phyloP scores from a whole-genome alignment of 805 yeast genomes.

The Lipomyces spencermartinsiae region DNA sequence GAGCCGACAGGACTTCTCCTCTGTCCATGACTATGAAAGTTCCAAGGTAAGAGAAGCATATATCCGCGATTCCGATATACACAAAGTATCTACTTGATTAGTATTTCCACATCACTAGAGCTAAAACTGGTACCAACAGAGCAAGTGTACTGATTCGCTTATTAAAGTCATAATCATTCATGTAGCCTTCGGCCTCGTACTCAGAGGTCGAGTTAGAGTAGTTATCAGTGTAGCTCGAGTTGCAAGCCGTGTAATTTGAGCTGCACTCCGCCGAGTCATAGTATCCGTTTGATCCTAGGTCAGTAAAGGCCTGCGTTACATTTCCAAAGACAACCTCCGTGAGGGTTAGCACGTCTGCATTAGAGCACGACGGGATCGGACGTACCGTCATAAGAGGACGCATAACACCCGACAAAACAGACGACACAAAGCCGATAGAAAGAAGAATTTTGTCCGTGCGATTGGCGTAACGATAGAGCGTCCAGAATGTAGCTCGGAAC shows the following conservation, averaged over 20 bases:
- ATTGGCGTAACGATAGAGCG: conserved; percentile 48
- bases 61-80: conserved; percentile 49
- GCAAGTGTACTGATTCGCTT: conserved; percentile 21
- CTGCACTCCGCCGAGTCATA: neutral
- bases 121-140: conserved; percentile 2
- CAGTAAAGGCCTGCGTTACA: conserved; percentile 48
- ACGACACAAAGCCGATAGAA: conserved; percentile 45
- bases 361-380: no score
- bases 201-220: neutral
- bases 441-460: conserved; percentile 26
- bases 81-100: conserved; percentile 44
- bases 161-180: conserved; percentile 17
- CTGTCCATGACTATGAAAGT: conserved; percentile 48
- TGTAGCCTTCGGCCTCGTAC: conserved; percentile 1
- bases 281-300: conserved; percentile 45
- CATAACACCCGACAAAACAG: conserved; percentile 41
- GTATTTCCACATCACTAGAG: neutral
- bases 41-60: conserved; percentile 41
- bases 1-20: conserved; percentile 51
- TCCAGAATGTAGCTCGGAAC: conserved; percentile 40
- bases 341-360: conserved; percentile 4
- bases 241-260: conserved; percentile 6
- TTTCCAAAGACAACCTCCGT: conserved; percentile 47
- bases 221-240: conserved; percentile 4
- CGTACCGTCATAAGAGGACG: conserved; percentile 50